Conservation (phyloP, 2,329 filamentous ascomycete species). For the Talaromyces sp. region DNA sequence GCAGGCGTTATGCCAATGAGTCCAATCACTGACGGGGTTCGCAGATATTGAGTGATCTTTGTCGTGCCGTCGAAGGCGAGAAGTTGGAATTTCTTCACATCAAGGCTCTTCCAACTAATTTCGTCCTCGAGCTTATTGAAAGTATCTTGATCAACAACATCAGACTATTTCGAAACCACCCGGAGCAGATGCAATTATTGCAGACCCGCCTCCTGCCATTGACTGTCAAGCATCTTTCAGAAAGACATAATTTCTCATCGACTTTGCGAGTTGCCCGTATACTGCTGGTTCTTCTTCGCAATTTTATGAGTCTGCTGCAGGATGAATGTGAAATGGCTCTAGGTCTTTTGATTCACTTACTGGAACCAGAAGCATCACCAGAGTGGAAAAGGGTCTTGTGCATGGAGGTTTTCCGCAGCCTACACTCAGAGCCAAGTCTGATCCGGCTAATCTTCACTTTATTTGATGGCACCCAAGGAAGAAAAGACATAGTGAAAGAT, state of each 20-base stretch:
- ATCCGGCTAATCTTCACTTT: slow-evolving; percentile 75
- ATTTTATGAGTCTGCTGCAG: slow-evolving; percentile 71
- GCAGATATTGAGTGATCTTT: slow-evolving; percentile 83
- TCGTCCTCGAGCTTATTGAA: slow-evolving; percentile 88
- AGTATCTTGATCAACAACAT: slow-evolving; percentile 83
- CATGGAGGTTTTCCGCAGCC: slow-evolving; percentile 83
- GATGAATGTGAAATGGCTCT: slow-evolving; percentile 80
- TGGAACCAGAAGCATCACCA: slow-evolving; percentile 76
- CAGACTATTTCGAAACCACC: slow-evolving; percentile 71
- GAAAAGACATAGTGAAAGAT: slow-evolving; percentile 74
- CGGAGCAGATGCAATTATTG: slow-evolving; percentile 76
- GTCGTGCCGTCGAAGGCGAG: slow-evolving; percentile 79
- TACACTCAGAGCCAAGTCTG: slow-evolving; percentile 77
- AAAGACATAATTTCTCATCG: slow-evolving; percentile 73
- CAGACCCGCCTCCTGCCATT: slow-evolving; percentile 77
- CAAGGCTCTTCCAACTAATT: slow-evolving; percentile 72
- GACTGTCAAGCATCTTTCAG: slow-evolving; percentile 72
- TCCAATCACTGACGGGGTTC: slow-evolving; percentile 17
- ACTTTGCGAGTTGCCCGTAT: slow-evolving; percentile 80
- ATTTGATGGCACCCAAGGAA: slow-evolving; percentile 70
- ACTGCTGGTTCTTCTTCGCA: slow-evolving; percentile 73
- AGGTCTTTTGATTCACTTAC: slow-evolving; percentile 74
- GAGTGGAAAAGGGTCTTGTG: slow-evolving; percentile 86
- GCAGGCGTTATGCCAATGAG: slow-evolving; percentile 1
- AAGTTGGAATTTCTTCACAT: slow-evolving; percentile 78